A percentile compares a stretch with the other conserved stretches of the same genome.
These are phyloP conservation scores for Hirsutella rhossiliensis DNA, from an alignment of 2,329 filamentous ascomycete species.

Conservation along the genomic window DNA sequence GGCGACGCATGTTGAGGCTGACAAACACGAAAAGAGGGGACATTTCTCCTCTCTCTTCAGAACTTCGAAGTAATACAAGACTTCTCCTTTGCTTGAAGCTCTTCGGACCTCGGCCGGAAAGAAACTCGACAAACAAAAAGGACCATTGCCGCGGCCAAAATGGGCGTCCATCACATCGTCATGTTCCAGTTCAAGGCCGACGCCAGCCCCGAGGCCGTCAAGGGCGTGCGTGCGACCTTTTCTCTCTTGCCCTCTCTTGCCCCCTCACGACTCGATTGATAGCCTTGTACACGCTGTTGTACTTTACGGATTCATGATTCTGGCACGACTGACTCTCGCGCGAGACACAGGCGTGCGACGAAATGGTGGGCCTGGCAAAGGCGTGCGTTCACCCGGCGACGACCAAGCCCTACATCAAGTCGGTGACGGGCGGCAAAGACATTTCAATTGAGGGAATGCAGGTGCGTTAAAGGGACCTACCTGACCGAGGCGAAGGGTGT, in stretches of 20 bases:
- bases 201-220: constrained; percentile 33
- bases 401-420: constrained; percentile 46
- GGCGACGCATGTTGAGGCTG: too few species aligned
- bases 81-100: too few species aligned
- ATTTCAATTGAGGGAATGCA: constrained; percentile 49
- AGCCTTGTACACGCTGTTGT: too few species aligned
- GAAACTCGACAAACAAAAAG: too few species aligned
- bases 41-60: too few species aligned
- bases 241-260: too few species aligned
- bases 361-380: constrained; percentile 37
- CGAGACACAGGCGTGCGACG: constrained; percentile 7
- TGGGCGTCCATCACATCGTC: constrained; percentile 52
- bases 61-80: too few species aligned
- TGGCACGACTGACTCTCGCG: too few species aligned
- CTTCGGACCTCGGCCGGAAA: too few species aligned
- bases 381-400: constrained; percentile 50
- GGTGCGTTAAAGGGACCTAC: constrained; percentile 24
- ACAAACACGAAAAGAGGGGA: too few species aligned
- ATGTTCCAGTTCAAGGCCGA: constrained; percentile 52
- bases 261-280: too few species aligned
- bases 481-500: neutral
- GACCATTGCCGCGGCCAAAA: neutral
- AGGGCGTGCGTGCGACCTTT: constrained; percentile 20
- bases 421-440: constrained; percentile 45
- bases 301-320: neutral